Evolutionary conservation across 164 flowering plant species (phyloP).

Genomic region (Vitis riparia): DNA sequence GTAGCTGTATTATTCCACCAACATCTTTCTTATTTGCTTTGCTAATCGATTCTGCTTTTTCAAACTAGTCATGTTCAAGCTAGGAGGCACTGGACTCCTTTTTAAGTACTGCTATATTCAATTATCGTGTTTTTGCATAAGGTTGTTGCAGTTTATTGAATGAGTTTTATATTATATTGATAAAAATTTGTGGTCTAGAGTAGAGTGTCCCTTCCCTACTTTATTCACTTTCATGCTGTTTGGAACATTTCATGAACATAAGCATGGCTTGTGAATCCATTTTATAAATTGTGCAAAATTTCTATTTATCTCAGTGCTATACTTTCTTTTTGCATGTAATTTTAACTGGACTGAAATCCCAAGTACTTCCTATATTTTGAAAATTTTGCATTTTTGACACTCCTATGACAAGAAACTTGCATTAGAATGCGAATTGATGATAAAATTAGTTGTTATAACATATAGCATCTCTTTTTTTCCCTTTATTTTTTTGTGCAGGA

Average conservation of each 20-base stretch:
- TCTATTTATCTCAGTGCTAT: no score
- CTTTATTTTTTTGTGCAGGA: conserved; percentile 31
- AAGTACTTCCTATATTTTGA: not conserved
- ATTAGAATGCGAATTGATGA: not conserved
- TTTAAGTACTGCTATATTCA: not conserved
- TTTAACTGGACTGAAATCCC: no score
- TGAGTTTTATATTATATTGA: not conserved
- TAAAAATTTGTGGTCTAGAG: no score
- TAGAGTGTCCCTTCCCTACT: no score
- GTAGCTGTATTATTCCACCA: not conserved
- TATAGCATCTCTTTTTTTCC: not conserved
- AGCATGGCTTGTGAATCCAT: no score
- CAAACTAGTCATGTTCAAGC: not conserved
- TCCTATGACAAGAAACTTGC: not conserved
- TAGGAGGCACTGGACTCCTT: not conserved
- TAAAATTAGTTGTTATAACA: not conserved
- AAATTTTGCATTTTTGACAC: not conserved
- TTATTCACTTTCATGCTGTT: not conserved
- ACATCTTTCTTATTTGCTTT: not conserved
- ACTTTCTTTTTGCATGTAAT: no score
- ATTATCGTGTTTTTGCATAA: not conserved
- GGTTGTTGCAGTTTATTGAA: no score
- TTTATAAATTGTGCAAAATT: no score
- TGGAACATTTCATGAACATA: no score
- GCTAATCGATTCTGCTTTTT: not conserved